These are phyloP conservation scores for Chlorokybus atmophyticus DNA, from an alignment of 139 green algal species.

Conservation along the genomic window DNA sequence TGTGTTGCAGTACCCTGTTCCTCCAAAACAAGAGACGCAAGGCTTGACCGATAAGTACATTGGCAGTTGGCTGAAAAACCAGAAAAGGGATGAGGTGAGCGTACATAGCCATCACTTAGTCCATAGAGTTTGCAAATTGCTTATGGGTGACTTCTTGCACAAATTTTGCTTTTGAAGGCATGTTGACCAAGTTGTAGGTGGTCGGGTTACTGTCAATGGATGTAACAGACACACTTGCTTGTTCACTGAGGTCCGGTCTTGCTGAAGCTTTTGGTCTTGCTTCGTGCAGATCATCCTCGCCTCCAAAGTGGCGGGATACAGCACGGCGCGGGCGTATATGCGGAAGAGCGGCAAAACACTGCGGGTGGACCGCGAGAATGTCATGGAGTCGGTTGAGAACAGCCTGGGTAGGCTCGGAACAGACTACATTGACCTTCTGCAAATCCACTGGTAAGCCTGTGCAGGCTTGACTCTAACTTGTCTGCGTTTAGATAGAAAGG, in stretches of 20 bases:
- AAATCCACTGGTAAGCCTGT: conserved; percentile 60
- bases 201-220: too few relatives aligned
- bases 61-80: conserved; percentile 55
- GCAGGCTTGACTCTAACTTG: too few relatives aligned
- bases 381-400: conserved; percentile 53
- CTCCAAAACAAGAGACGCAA: conserved; percentile 35
- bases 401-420: conserved; percentile 47
- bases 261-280: too few relatives aligned
- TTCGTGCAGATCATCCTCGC: conserved; percentile 60
- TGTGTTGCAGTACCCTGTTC: conserved; percentile 21
- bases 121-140: too few relatives aligned
- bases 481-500: too few relatives aligned
- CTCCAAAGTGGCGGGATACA: conserved; percentile 65
- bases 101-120: too few relatives aligned
- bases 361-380: conserved; percentile 42
- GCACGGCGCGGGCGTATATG: conserved; percentile 25
- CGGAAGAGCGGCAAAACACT: conserved; percentile 29
- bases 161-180: too few relatives aligned
- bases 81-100: conserved; percentile 42
- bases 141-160: too few relatives aligned
- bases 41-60: conserved; percentile 73
- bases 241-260: too few relatives aligned
- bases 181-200: too few relatives aligned
- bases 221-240: too few relatives aligned
- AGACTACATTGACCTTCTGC: conserved; percentile 79